Evolutionary conservation across 495 filamentous ascomycete species (phyloP).

Genomic region (Trichoderma asperelloides): DNA sequence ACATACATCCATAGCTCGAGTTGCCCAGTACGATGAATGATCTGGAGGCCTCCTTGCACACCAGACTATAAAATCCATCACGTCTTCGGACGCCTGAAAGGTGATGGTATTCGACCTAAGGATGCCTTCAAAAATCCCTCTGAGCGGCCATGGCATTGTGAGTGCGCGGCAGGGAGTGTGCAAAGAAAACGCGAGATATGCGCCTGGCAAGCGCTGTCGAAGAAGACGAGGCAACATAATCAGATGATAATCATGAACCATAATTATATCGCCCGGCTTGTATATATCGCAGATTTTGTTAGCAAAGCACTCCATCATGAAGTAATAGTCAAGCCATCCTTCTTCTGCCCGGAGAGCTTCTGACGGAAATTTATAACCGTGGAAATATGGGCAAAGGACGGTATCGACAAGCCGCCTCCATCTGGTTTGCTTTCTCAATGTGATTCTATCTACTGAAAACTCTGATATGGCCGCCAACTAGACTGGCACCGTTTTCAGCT

Average conservation of each 20-base stretch:
- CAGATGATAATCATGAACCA: not conserved
- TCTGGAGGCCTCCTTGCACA: not conserved
- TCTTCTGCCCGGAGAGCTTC: not conserved
- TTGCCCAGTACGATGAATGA: not conserved
- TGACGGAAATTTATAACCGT: not conserved
- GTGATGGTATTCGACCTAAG: not conserved
- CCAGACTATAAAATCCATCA: not conserved
- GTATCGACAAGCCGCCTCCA: not conserved
- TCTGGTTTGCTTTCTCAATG: not conserved
- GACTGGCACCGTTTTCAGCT: not conserved
- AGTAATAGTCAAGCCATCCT: not conserved
- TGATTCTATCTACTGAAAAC: not conserved
- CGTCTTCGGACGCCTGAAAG: not conserved
- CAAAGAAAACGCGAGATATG: not conserved
- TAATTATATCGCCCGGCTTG: not conserved
- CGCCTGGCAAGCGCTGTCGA: not conserved
- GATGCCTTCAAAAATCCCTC: not conserved
- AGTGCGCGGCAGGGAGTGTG: not conserved
- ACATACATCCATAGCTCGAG: not conserved
- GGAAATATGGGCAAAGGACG: not conserved
- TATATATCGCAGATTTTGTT: not conserved
- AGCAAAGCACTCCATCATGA: not conserved
- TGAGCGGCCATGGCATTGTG: not conserved
- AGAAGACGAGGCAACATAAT: not conserved
- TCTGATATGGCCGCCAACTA: not conserved